Evolutionary conservation across 441 rosid genomes (phyloP).

Genomic region (Biscutella laevigata): DNA sequence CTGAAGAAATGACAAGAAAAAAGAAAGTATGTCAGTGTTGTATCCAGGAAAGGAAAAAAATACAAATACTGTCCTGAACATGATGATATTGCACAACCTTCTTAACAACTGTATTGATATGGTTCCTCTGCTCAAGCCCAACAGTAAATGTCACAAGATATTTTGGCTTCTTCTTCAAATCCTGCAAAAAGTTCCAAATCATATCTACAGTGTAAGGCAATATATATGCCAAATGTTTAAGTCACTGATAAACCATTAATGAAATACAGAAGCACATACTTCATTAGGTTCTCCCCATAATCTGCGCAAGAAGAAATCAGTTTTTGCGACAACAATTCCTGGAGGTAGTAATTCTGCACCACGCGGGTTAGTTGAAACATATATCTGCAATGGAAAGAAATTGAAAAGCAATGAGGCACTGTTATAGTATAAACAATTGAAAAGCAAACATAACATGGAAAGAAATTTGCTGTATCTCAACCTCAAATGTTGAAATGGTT

Average conservation of each 20-base stretch:
- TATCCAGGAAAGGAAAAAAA: neutral
- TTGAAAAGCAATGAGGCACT: neutral
- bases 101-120: slow-evolving; percentile 48
- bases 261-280: slow-evolving; percentile 31
- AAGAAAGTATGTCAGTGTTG: slow-evolving; percentile 13
- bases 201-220: neutral
- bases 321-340: slow-evolving; percentile 61
- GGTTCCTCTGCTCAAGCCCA: slow-evolving; percentile 47
- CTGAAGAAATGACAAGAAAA: slow-evolving; percentile 27
- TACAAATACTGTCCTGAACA: neutral
- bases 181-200: slow-evolving; percentile 30
- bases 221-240: neutral
- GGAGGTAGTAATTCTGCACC: slow-evolving; percentile 93
- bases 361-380: slow-evolving; percentile 74
- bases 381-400: slow-evolving; percentile 51
- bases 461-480: too few relatives aligned
- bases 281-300: slow-evolving; percentile 93
- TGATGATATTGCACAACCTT: slow-evolving; percentile 33
- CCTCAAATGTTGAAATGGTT: too few relatives aligned
- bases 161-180: slow-evolving; percentile 53
- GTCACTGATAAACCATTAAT: neutral
- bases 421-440: neutral
- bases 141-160: slow-evolving; percentile 63
- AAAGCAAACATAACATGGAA: neutral
- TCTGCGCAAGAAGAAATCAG: slow-evolving; percentile 75